Conservation (phyloP, 2,329 filamentous ascomycete species). For the Trichoderma lentiforme region DNA sequence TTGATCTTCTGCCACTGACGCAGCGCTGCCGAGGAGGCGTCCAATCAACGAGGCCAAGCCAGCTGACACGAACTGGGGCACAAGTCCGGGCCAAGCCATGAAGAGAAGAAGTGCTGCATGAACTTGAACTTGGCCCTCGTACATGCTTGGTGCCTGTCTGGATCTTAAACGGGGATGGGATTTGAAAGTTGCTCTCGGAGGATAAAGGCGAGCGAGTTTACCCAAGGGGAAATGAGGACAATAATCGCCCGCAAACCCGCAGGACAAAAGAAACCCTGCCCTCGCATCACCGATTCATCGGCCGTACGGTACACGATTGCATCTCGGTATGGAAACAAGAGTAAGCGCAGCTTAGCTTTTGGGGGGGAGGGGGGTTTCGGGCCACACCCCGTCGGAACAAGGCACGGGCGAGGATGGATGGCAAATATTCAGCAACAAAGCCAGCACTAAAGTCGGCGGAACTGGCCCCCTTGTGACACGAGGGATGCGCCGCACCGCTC, state of each 20-base stretch:
- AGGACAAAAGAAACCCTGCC: neutral
- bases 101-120: neutral
- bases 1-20: slow-evolving; percentile 9
- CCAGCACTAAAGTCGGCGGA: neutral
- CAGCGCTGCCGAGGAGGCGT: slow-evolving; percentile 23
- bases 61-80: slow-evolving; percentile 12
- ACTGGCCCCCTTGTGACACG: neutral
- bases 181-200: neutral
- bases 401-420: neutral
- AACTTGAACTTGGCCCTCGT: neutral
- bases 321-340: slow-evolving; percentile 10
- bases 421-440: neutral
- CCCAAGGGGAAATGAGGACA: neutral
- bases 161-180: neutral
- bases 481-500: neutral
- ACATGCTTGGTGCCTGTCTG: neutral
- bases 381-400: neutral
- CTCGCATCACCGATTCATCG: neutral
- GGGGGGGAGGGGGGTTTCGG: neutral
- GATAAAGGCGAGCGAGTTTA: neutral
- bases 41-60: slow-evolving; percentile 20
- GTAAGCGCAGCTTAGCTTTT: neutral
- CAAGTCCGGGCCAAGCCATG: neutral
- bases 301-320: neutral
- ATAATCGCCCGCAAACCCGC: neutral